Evolutionary conservation across 148 eudicot species (phyloP).

Genomic region (Oxyria digyna): DNA sequence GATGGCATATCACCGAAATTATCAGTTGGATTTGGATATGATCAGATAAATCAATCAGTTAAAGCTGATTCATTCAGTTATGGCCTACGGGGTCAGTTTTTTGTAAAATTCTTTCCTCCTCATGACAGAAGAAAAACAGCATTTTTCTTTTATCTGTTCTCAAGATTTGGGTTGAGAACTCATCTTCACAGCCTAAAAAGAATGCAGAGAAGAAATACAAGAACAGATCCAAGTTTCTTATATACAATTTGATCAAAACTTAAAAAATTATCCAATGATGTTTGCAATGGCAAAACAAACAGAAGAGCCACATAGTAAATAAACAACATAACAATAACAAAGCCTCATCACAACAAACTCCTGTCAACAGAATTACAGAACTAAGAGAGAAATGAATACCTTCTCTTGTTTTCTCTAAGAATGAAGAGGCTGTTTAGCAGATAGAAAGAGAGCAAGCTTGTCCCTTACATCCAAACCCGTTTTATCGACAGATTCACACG

Average conservation of each 20-base stretch:
- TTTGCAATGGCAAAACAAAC: not conserved
- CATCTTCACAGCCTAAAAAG: not conserved
- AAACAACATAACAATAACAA: not conserved
- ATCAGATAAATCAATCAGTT: no score
- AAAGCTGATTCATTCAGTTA: not conserved
- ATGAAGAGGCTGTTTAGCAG: slow-evolving; percentile 11
- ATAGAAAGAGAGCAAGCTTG: slow-evolving; percentile 38
- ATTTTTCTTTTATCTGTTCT: not conserved
- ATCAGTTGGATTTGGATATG: no score
- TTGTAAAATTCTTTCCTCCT: no score
- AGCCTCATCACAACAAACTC: not conserved
- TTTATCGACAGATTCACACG: slow-evolving; percentile 45
- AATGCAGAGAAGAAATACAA: no score
- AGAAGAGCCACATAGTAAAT: not conserved
- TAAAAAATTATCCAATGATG: not conserved
- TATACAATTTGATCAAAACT: not conserved
- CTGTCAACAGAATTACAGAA: not conserved
- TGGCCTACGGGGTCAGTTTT: no score
- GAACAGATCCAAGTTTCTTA: not conserved
- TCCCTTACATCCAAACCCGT: slow-evolving; percentile 40
- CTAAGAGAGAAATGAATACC: not conserved
- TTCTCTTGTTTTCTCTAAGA: not conserved
- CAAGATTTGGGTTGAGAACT: not conserved
- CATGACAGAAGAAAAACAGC: no score
- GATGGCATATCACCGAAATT: no score